Evolutionary conservation across 1,284 basidiomycete genomes (phyloP), one percentile per base, ranked within the genome.

Genomic region (Apiotrichum gracile): DNA sequence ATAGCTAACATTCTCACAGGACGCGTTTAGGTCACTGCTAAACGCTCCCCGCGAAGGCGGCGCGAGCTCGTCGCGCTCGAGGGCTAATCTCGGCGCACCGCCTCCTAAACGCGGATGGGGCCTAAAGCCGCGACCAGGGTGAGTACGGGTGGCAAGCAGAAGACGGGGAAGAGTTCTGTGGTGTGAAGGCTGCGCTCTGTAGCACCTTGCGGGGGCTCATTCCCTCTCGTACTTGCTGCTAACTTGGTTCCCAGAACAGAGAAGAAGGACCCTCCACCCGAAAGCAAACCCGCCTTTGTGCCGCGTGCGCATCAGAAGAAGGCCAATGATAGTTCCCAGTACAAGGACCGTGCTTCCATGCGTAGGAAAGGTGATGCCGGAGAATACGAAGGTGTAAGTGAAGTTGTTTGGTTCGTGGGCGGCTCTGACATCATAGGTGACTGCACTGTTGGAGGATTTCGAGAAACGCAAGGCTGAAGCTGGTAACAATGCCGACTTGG

Each of bases 391-490:
- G 60, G 65, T 26, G 71, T 72, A 34, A 52, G 67, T 47, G 22
- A 7, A n/a, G 10, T 22, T 34, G 43, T 45, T 31, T 52, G 51
- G 7, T 16, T 44, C 46, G 33, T 8, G 13, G 29, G 13, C 13
- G 13, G 42, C 34, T 47, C 12, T 40, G 39, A 37, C 34, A 25
- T 46, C 21, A 25, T 41, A 38, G 29, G 43, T 65, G 34, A 51
- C 35, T 12, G 8, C 19, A 46, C 76, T 92, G 3, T 76, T 89
- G 1, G 83, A 86, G 52, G 87, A 89, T 51, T 91, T 92, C 61
- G 84, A 91, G 70, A 80, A 79, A 55, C 80, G 81, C 37, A 80
- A 63, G 79, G 79, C 22, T 73, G 80, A 73, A 25, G 80, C 81
- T 45, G 82, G 85, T 40, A 87, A 85, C 58, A 61, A 82, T 73